A percentile compares a stretch with the other conserved stretches of the same genome.
These are phyloP conservation scores for Phyllosticta citriasiana DNA, from an alignment of 2,329 filamentous ascomycete species.

Conservation along the genomic window DNA sequence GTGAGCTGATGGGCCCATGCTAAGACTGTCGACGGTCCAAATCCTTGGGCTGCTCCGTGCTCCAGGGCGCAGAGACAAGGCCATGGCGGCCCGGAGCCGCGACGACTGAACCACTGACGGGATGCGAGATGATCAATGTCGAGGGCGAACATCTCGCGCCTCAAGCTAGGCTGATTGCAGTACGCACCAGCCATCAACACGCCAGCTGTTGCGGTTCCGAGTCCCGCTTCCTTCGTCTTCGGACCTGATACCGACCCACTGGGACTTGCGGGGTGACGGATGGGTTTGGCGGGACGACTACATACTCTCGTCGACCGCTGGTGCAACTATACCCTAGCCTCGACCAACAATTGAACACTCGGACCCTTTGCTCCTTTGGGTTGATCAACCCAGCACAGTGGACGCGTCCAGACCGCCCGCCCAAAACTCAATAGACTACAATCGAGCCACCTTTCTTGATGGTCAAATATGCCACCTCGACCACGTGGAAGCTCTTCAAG, in stretches of 20 bases:
- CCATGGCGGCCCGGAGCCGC: background rate
- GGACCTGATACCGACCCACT: background rate
- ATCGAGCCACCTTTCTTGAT: background rate
- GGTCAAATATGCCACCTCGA: background rate
- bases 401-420: background rate
- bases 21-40: background rate
- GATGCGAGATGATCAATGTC: background rate
- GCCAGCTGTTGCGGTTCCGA: background rate
- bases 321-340: background rate
- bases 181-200: background rate
- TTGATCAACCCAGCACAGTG: background rate
- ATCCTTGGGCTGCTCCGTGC: background rate
- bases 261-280: background rate
- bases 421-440: background rate
- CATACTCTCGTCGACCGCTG: background rate
- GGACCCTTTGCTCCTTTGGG: background rate
- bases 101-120: background rate
- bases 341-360: background rate
- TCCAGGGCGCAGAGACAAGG: background rate
- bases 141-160: background rate
- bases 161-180: background rate
- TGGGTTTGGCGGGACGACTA: background rate
- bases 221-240: background rate
- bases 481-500: background rate
- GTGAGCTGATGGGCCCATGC: background rate